Conservation (phyloP, 2,329 filamentous ascomycete genomes). For the Diplodia mutila region DNA sequence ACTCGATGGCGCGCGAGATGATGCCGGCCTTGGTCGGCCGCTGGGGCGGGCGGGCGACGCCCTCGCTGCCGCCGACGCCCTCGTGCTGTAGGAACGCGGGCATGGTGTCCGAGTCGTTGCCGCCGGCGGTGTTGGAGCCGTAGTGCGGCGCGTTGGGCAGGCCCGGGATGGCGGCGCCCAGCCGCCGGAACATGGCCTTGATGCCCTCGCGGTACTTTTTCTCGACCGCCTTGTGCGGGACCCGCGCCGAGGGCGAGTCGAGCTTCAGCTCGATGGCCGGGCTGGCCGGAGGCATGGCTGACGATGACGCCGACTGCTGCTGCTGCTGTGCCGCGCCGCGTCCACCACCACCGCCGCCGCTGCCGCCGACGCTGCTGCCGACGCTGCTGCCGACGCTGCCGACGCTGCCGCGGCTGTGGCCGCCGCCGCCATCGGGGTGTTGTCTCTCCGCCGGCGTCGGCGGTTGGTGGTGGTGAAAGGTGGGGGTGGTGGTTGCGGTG, state of each 20-base stretch:
- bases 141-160: background rate
- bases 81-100: background rate
- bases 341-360: too few species aligned
- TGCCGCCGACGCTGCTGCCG: background rate
- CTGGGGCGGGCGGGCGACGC: background rate
- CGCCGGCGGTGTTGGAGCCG: background rate
- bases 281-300: too few species aligned
- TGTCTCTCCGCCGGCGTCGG: background rate
- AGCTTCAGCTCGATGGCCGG: background rate
- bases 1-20: slow-evolving; percentile 2
- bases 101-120: background rate
- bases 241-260: background rate
- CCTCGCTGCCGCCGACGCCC: background rate
- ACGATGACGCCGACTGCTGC: too few species aligned
- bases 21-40: slow-evolving; percentile 1
- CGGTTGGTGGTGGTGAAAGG: background rate
- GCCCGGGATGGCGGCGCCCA: background rate
- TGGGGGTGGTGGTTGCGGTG: background rate
- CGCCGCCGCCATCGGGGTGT: background rate
- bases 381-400: background rate
- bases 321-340: too few species aligned
- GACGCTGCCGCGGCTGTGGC: background rate
- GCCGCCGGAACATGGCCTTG: slow-evolving; percentile 2
- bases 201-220: slow-evolving; percentile 21
- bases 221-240: slow-evolving; percentile 12